Percentiles rank a stretch among this genome's conserved stretches.
Conservation (phyloP, 106 monocot genomes). For the Amphibolis antarctica region DNA sequence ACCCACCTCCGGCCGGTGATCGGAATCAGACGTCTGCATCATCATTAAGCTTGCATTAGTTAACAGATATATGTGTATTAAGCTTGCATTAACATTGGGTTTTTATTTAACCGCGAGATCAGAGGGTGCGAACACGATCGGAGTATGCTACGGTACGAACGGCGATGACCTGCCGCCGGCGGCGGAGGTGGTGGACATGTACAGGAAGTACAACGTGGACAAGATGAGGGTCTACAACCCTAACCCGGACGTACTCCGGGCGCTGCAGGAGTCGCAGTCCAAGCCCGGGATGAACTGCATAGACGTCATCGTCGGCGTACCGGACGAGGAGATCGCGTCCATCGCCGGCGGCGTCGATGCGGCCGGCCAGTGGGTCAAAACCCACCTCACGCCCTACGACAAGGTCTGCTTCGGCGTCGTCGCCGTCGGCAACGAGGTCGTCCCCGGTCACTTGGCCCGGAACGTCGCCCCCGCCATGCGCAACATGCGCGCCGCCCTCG, state of each 20-base stretch:
- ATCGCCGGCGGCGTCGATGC: conserved; percentile 1
- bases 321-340: conserved; percentile 1
- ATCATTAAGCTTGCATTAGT: too few species aligned
- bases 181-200: conserved; percentile 1
- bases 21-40: too few species aligned
- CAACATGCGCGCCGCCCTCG: conserved; percentile 19
- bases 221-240: conserved; percentile 4
- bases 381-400: conserved; percentile 1
- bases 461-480: conserved; percentile 23
- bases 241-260: background rate
- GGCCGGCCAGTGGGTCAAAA: conserved; percentile 11
- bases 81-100: too few species aligned
- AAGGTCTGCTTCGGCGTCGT: conserved; percentile 25
- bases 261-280: background rate
- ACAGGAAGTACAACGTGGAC: background rate
- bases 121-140: too few species aligned
- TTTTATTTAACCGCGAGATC: too few species aligned
- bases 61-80: too few species aligned
- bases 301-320: conserved; percentile 7
- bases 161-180: conserved; percentile 1
- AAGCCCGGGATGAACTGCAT: background rate
- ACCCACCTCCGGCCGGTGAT: too few species aligned
- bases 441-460: conserved; percentile 14
- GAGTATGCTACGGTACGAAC: background rate
- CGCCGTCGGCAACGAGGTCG: conserved; percentile 35